Percentiles rank a stretch among this genome's conserved stretches.
Evolutionary conservation across 352 stramenopile genomes (phyloP).

Genomic region (Pythium biforme): DNA sequence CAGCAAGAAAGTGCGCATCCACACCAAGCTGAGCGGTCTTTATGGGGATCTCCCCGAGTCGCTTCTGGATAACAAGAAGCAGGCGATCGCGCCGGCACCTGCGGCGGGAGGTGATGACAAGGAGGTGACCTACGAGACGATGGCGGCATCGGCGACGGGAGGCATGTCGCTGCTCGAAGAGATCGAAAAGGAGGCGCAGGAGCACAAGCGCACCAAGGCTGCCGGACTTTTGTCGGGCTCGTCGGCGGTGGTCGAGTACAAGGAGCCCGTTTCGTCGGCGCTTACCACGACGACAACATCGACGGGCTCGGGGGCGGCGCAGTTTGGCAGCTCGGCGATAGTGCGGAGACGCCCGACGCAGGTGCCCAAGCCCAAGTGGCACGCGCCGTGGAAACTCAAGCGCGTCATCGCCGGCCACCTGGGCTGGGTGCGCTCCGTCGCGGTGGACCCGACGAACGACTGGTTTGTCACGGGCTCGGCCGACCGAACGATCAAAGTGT

Average conservation of each 20-base stretch:
- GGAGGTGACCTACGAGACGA: not conserved
- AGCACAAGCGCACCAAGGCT: conserved; percentile 48
- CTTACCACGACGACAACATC: not conserved
- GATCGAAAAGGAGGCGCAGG: conserved; percentile 55
- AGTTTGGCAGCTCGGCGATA: conserved; percentile 63
- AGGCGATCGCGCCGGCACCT: conserved; percentile 2
- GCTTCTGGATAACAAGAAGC: conserved; percentile 40
- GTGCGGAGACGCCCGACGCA: conserved; percentile 75
- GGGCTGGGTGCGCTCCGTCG: conserved; percentile 97
- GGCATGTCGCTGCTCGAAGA: conserved; percentile 44
- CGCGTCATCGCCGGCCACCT: conserved; percentile 95
- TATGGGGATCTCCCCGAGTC: conserved; percentile 61
- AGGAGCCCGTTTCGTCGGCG: conserved; percentile 44
- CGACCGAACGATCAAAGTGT: conserved; percentile 98
- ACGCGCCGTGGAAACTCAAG: conserved; percentile 98
- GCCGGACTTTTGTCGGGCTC: conserved; percentile 15
- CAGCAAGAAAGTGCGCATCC: conserved; percentile 75
- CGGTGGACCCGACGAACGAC: conserved; percentile 98
- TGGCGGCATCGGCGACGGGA: conserved; percentile 5
- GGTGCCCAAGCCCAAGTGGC: conserved; percentile 97
- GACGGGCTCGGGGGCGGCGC: conserved; percentile 24
- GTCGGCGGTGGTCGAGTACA: conserved; percentile 60
- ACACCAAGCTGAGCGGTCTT: conserved; percentile 56
- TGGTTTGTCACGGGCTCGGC: conserved; percentile 97
- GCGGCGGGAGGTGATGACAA: conserved; percentile 12